phyloP scores from a whole-genome alignment of 805 yeast species.

The Myxozyma neotropica region DNA sequence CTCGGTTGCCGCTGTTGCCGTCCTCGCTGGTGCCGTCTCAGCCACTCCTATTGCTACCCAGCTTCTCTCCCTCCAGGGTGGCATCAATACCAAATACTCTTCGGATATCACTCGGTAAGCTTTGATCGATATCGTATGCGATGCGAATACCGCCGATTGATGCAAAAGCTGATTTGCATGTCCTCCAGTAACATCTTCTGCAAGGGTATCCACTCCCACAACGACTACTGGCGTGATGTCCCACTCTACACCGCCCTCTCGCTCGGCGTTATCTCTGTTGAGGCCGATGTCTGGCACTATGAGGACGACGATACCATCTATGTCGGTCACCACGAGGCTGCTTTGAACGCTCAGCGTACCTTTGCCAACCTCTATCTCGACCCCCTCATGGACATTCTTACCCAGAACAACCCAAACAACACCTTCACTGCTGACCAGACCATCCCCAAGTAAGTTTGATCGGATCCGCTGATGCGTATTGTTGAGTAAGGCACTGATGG shows the following conservation, averaged over 20 bases:
- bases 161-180: background rate
- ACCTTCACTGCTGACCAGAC: slow-evolving; percentile 29
- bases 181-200: slow-evolving; percentile 38
- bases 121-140: background rate
- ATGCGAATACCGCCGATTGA: background rate
- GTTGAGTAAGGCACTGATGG: background rate
- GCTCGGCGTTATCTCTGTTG: slow-evolving; percentile 54
- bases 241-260: slow-evolving; percentile 55
- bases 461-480: background rate
- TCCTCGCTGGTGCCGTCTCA: slow-evolving; percentile 22
- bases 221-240: slow-evolving; percentile 53
- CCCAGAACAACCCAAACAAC: slow-evolving; percentile 48
- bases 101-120: slow-evolving; percentile 30
- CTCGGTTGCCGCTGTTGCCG: slow-evolving; percentile 8
- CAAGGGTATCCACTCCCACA: slow-evolving; percentile 57
- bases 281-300: slow-evolving; percentile 59
- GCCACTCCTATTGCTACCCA: slow-evolving; percentile 24
- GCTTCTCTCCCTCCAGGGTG: slow-evolving; percentile 17
- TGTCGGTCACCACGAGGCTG: slow-evolving; percentile 60
- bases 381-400: slow-evolving; percentile 54
- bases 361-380: slow-evolving; percentile 55
- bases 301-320: slow-evolving; percentile 43
- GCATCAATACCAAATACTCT: slow-evolving; percentile 22
- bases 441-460: slow-evolving; percentile 19
- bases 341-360: slow-evolving; percentile 51